Conservation (phyloP, 148 eudicot genomes). For the Cornus florida region DNA sequence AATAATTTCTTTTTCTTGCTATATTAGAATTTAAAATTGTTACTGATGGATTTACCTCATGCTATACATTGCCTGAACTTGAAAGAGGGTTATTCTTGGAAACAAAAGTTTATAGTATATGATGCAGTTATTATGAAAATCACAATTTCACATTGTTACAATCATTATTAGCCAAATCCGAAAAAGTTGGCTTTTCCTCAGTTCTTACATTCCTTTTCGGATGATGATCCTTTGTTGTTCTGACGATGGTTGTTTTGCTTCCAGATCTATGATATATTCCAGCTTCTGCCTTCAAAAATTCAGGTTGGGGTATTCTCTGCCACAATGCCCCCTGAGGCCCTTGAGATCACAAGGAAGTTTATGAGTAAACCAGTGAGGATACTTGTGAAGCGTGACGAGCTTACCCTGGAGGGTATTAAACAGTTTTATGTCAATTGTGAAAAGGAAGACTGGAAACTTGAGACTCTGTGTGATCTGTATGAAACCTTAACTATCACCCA, state of each 20-base stretch:
- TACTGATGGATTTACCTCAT: background rate
- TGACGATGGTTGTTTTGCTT: background rate
- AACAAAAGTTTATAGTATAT: background rate
- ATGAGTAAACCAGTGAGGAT: slow-evolving; percentile 55
- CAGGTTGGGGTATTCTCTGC: slow-evolving; percentile 51
- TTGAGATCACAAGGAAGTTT: slow-evolving; percentile 51
- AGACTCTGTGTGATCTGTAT: slow-evolving; percentile 43
- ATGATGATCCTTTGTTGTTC: background rate
- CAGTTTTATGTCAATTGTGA: slow-evolving; percentile 47
- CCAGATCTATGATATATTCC: slow-evolving; percentile 54
- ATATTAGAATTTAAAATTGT: background rate
- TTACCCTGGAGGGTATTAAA: slow-evolving; percentile 49
- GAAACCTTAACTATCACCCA: slow-evolving; percentile 43
- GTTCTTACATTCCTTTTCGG: background rate
- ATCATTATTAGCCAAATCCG: background rate
- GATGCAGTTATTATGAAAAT: background rate
- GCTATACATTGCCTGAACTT: background rate
- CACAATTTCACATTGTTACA: background rate
- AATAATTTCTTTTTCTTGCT: background rate
- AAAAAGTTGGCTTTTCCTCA: background rate
- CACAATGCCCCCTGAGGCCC: slow-evolving; percentile 53
- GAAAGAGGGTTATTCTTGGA: background rate
- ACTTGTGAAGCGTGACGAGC: slow-evolving; percentile 50
- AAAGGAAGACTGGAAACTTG: slow-evolving; percentile 49
- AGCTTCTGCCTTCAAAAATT: slow-evolving; percentile 44